Base-by-base conservation (phyloP, 257 asterid genomes). In the Solanum sejunctum region DNA sequence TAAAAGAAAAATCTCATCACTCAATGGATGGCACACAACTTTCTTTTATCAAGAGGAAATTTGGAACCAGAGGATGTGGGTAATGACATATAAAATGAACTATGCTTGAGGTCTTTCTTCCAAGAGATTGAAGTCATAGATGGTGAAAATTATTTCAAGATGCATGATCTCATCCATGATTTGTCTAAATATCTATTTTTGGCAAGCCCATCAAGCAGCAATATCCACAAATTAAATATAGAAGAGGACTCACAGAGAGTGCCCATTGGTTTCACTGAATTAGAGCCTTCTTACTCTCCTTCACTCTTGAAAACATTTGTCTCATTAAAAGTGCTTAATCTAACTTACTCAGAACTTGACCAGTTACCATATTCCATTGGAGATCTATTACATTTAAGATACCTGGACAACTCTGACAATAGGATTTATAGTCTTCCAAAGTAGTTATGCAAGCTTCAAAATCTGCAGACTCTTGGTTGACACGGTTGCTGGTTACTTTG, bases 161-260 rank as follows among this genome's bases (percentile, higher is more conserved):
- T 84, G 86, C 90, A 88, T 49, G 87, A 88, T 61, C 36, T 84
- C 18, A 73, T 84, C 64, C 90, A 88, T 82, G 89, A 81, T 80
- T 51, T 88, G 26, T 88, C 88, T 17, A 61, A 67, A 47, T 83
- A 84, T 21, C 17, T 51, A 20, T 57, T 83, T 78, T 63, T 56
- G 23, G 47, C 13, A 21, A 61, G 36, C 41, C 3, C 57, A 55
- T 63, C 60, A 13, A 60, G 85, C 56, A 36, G 10, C 67, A 84
- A 26, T 45, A 49, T 73, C 72, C 83, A 80, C 7, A 71, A 86
- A 16, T 45, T 75, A 52, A 73, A 73, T 36, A 23, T 12, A 15
- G 1, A 64, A 20, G 15, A 2, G 1, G 26, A 63, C 15, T 2
- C 4, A 13, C 0, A 28, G 15, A 28, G 28, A 11, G 28, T 66